These are phyloP conservation scores for Phaffomyces opuntiae DNA, from an alignment of 805 yeast species.

Conservation along the genomic window DNA sequence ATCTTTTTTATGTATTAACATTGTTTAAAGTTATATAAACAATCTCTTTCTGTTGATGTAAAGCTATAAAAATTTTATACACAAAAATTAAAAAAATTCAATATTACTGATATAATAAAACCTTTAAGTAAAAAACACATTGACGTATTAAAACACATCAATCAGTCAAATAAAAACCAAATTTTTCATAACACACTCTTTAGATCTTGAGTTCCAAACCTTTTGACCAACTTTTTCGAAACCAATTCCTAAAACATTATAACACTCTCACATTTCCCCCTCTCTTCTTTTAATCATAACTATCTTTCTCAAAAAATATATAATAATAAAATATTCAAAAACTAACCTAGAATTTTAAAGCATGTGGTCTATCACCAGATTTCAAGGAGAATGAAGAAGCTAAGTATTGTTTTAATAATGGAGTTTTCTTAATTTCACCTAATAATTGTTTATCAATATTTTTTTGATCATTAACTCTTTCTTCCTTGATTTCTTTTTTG, in stretches of 20 bases:
- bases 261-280: background rate
- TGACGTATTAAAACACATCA: background rate
- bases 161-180: conserved; percentile 1
- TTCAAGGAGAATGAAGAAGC: conserved; percentile 93
- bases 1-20: conserved; percentile 1
- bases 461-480: conserved; percentile 96
- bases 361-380: conserved; percentile 98
- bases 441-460: conserved; percentile 86
- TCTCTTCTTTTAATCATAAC: background rate
- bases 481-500: conserved; percentile 85
- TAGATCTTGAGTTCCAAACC: too few species aligned
- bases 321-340: background rate
- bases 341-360: conserved; percentile 79
- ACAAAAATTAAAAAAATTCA: background rate
- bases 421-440: conserved; percentile 93
- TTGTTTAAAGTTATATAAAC: background rate
- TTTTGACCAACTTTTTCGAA: too few species aligned
- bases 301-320: background rate
- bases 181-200: background rate
- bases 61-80: background rate
- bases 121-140: background rate
- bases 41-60: background rate
- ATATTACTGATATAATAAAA: background rate
- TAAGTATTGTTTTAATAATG: conserved; percentile 94
- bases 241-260: too few species aligned